A percentile compares a stretch with the other conserved stretches of the same genome.
phyloP scores from a whole-genome alignment of 78 protist genomes.

The Dictyostelium purpureum region DNA sequence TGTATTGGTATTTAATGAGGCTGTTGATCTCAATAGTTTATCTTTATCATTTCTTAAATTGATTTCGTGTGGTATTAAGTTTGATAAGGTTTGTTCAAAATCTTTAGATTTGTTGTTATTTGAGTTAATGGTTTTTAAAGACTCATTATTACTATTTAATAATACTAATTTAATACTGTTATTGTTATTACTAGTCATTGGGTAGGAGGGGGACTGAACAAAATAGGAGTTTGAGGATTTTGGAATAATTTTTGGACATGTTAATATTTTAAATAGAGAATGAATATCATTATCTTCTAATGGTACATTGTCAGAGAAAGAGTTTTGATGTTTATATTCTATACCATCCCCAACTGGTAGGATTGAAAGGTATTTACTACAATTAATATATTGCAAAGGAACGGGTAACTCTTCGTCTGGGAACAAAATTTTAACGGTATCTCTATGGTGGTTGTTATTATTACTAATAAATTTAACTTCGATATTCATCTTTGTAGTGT shows the following conservation, averaged over 20 bases:
- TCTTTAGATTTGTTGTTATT: no score
- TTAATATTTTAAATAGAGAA: not conserved
- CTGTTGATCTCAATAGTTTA: not conserved
- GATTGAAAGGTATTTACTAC: slow-evolving; percentile 21
- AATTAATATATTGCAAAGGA: slow-evolving; percentile 50
- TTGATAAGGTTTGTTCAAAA: not conserved
- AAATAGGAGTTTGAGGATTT: no score
- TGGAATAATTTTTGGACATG: slow-evolving; percentile 19
- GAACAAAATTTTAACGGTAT: slow-evolving; percentile 7
- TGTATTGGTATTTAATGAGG: not conserved
- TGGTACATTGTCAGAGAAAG: not conserved
- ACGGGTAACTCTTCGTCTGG: slow-evolving; percentile 52
- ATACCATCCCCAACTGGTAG: slow-evolving; percentile 28
- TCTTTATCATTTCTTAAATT: slow-evolving; percentile 24
- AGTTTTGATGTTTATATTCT: slow-evolving; percentile 38
- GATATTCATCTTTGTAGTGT: slow-evolving; percentile 26
- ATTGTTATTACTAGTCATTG: not conserved
- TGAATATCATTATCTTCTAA: slow-evolving; percentile 31
- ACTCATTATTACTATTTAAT: slow-evolving; percentile 11
- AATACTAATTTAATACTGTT: not conserved
- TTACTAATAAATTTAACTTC: slow-evolving; percentile 5
- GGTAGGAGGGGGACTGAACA: not conserved
- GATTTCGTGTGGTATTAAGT: slow-evolving; percentile 10
- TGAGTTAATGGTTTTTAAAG: no score
- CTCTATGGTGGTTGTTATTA: not conserved